These are phyloP conservation scores for Rhodotorula babjevae DNA, from an alignment of 768 basidiomycete species.

Conservation along the genomic window DNA sequence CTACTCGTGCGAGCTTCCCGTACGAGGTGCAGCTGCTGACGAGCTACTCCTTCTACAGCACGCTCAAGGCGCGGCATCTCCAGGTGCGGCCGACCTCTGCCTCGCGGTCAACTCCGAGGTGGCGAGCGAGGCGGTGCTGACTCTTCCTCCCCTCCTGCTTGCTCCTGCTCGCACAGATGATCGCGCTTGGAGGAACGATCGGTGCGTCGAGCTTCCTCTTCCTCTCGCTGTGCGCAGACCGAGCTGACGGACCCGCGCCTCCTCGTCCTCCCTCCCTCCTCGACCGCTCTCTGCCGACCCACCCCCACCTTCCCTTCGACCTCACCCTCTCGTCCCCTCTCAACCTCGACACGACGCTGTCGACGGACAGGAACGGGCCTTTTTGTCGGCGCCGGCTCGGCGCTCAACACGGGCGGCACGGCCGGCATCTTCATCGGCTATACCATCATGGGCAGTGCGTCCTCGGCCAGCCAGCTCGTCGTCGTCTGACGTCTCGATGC, in stretches of 20 bases:
- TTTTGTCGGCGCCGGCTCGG: slow-evolving; percentile 11
- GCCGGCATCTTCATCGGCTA: slow-evolving; percentile 10
- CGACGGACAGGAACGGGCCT: slow-evolving; percentile 10
- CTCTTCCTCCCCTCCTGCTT: neutral
- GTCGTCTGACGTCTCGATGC: neutral
- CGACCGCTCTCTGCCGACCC: too few species aligned
- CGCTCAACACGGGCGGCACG: slow-evolving; percentile 1
- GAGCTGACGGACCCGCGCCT: neutral
- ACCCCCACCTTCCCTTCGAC: too few species aligned
- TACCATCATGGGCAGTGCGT: neutral
- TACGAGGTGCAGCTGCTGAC: too few species aligned
- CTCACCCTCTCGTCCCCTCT: too few species aligned
- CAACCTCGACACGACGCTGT: too few species aligned
- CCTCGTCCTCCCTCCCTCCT: too few species aligned
- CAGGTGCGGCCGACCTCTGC: neutral
- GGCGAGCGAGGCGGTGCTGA: neutral
- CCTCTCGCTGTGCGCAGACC: fast-evolving
- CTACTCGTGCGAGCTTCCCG: neutral
- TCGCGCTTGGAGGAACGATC: slow-evolving; percentile 21
- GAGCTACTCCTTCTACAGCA: neutral
- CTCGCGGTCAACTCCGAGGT: neutral
- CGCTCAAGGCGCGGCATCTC: slow-evolving; percentile 33
- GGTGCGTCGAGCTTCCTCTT: neutral
- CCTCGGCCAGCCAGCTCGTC: too few species aligned
- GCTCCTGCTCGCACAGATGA: slow-evolving; percentile 7